These are phyloP conservation scores for Mycena galericulata DNA, from an alignment of 768 basidiomycete genomes.

Conservation along the genomic window DNA sequence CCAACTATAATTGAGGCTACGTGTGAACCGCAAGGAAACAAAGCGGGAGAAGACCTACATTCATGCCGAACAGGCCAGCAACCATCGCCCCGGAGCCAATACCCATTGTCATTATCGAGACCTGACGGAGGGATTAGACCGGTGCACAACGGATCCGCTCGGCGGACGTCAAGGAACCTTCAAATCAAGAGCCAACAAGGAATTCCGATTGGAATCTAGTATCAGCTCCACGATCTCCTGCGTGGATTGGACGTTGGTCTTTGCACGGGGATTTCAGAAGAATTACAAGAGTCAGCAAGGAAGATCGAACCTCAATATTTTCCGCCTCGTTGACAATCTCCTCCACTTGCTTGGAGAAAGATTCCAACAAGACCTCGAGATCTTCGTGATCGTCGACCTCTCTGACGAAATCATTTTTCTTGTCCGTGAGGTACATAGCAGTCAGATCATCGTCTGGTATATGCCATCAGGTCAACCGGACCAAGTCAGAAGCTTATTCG, in stretches of 20 bases:
- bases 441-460: slow-evolving; percentile 90
- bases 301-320: slow-evolving; percentile 74
- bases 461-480: background rate
- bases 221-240: slow-evolving; percentile 99
- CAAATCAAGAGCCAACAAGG: slow-evolving; percentile 90
- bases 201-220: slow-evolving; percentile 95
- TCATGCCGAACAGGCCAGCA: slow-evolving; percentile 97
- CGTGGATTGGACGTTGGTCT: slow-evolving; percentile 96
- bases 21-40: slow-evolving; percentile 21
- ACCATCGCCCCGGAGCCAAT: slow-evolving; percentile 91
- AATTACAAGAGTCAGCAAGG: background rate
- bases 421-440: slow-evolving; percentile 95
- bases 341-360: slow-evolving; percentile 95
- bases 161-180: slow-evolving; percentile 64
- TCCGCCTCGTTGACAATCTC: slow-evolving; percentile 96
- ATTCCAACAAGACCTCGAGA: slow-evolving; percentile 92
- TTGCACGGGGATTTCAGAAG: slow-evolving; percentile 10
- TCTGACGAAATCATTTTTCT: slow-evolving; percentile 72
- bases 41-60: slow-evolving; percentile 65
- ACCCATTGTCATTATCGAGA: slow-evolving; percentile 96
- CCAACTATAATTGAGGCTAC: slow-evolving; percentile 62
- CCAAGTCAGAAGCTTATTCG: background rate
- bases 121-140: slow-evolving; percentile 51
- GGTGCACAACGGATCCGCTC: background rate
- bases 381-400: slow-evolving; percentile 89